Base-by-base conservation (phyloP, 2,329 filamentous ascomycete species). In the Talaromyces sp. region DNA sequence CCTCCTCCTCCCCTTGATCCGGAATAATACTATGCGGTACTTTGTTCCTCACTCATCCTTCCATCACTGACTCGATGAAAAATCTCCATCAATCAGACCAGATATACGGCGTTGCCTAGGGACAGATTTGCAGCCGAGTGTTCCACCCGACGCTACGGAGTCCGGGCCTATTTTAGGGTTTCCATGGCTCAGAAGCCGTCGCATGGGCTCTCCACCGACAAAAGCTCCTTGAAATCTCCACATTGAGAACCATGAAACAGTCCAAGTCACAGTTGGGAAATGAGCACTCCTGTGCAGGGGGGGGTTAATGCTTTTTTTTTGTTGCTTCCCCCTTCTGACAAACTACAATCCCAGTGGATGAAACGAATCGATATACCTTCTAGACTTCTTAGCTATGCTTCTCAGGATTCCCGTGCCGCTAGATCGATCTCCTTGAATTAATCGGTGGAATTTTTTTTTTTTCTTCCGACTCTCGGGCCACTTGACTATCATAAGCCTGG, bases 151-250 rank as follows among this genome's bases (percentile, higher is more conserved):
- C 14, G 27, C 46, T 32, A 44, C 42, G 41, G 47, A 50, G 39
- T 50, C 47, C 47, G 46, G 37, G 37, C 46, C 19, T 32, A 13
- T 17, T 20, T 46, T 43, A 32, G 47, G 46, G 40, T 48, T 49
- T 45, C 49, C 57, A 51, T 62, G 52, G 54, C 47, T 56, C 54
- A 40, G 52, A 45, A 55, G 45, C 47, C 47, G 32, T 49, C 16
- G 36, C 45, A 40, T n/a, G 46, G 22, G 11, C 24, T 32, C 43
- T 44, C 47, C 50, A 55, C 54, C 56, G 36, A 30, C 37, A 24
- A 47, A 51, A 52, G 50, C 55, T 56, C 55, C 61, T 54, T 55
- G 48, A 52, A 64, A 63, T 64, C 62, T 63, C 62, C 62, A 63
- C 61, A 57, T 51, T 29, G n/a, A 32, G 32, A 47, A 7, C 46